Conservation (phyloP, 1,284 basidiomycete genomes). For the Sanguinoderma infundibulare region DNA sequence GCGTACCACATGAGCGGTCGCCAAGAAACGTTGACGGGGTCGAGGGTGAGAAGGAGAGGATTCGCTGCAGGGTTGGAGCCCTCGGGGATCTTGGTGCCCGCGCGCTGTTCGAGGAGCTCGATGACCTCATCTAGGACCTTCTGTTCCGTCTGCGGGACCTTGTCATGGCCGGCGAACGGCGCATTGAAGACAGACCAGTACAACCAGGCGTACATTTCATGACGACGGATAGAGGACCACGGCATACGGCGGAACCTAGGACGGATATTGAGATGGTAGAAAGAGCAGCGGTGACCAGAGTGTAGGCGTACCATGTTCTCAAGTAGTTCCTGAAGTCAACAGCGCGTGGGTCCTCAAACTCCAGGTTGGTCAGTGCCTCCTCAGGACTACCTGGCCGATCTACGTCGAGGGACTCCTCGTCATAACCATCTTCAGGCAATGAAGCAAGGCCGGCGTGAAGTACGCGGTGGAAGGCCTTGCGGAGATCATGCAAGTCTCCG, state of each 20-base stretch:
- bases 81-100: conserved; percentile 68
- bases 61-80: conserved; percentile 60
- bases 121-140: conserved; percentile 62
- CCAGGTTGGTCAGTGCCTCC: conserved; percentile 60
- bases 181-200: conserved; percentile 85
- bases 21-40: conserved; percentile 70
- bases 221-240: conserved; percentile 72
- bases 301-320: conserved; percentile 55
- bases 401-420: conserved; percentile 55
- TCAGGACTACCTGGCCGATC: conserved; percentile 64
- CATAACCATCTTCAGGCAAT: conserved; percentile 54
- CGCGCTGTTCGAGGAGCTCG: conserved; percentile 71
- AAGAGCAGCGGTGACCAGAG: neutral
- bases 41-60: conserved; percentile 79
- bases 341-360: conserved; percentile 70
- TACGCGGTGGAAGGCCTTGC: conserved; percentile 59
- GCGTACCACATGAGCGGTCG: conserved; percentile 80
- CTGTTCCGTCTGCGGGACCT: conserved; percentile 49
- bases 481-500: conserved; percentile 58
- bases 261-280: conserved; percentile 11
- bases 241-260: conserved; percentile 75
- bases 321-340: conserved; percentile 76
- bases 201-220: conserved; percentile 79
- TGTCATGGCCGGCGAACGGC: conserved; percentile 55
- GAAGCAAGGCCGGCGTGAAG: conserved; percentile 67